Evolutionary conservation across 2,329 filamentous ascomycete genomes (phyloP).

Genomic region (Thelonectria blattea): DNA sequence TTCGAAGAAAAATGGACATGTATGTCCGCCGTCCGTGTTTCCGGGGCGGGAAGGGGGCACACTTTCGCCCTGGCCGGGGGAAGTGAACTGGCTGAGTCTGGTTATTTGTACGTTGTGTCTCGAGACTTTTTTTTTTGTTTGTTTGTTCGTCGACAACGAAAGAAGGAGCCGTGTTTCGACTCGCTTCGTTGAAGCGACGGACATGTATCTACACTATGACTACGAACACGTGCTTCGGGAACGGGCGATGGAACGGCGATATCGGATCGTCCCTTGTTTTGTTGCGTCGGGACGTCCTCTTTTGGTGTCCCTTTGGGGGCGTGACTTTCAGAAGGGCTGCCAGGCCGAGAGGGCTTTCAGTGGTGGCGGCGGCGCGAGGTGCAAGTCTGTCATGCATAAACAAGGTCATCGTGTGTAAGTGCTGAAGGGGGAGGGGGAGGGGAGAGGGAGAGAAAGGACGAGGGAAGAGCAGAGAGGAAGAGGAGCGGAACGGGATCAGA

Average conservation of each 20-base stretch:
- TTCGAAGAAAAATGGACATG: slow-evolving; percentile 19
- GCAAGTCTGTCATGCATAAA: slow-evolving; percentile 34
- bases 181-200: background rate
- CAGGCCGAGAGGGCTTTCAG: background rate
- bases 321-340: no score
- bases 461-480: background rate
- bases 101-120: background rate
- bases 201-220: background rate
- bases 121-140: background rate
- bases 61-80: no score
- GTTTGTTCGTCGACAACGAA: no score
- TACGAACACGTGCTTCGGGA: slow-evolving; percentile 2
- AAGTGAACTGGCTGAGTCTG: no score
- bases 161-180: no score
- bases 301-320: background rate
- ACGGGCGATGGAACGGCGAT: background rate
- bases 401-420: slow-evolving; percentile 10
- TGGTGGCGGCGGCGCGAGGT: slow-evolving; percentile 23
- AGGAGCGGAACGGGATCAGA: slow-evolving; percentile 23
- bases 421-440: background rate
- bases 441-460: background rate
- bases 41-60: background rate
- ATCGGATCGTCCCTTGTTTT: background rate
- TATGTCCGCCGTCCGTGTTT: slow-evolving; percentile 15
- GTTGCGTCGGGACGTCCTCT: no score